Conservation (phyloP, 495 filamentous ascomycete genomes). For the Pseudoneurospora amorphoporcata region DNA sequence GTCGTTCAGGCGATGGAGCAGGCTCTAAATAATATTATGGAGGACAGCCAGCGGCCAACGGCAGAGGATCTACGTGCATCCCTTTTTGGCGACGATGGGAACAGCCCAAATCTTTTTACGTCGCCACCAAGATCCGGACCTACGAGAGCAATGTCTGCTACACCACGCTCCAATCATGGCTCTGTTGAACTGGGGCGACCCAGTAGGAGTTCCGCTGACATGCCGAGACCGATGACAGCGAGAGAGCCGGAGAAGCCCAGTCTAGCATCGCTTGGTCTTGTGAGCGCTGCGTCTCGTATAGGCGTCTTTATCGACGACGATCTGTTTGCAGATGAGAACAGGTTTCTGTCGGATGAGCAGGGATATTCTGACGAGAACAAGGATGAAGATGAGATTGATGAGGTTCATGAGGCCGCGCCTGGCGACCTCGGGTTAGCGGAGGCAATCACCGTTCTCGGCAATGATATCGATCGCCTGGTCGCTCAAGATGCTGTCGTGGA, state of each 20-base stretch:
- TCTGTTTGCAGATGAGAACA: constrained; percentile 84
- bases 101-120: constrained; percentile 34
- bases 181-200: constrained; percentile 44
- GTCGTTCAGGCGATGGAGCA: constrained; percentile 90
- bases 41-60: constrained; percentile 49
- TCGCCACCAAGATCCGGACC: constrained; percentile 39
- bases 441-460: constrained; percentile 72
- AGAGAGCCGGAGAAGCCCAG: constrained; percentile 65
- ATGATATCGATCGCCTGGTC: constrained; percentile 79
- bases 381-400: constrained; percentile 56
- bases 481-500: constrained; percentile 88
- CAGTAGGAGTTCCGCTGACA: constrained; percentile 49
- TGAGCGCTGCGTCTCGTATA: constrained; percentile 66
- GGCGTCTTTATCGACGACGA: constrained; percentile 91
- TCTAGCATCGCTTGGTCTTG: constrained; percentile 80
- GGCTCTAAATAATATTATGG: constrained; percentile 91
- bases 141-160: constrained; percentile 9
- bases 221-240: constrained; percentile 15
- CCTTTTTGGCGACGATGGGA: constrained; percentile 41
- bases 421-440: constrained; percentile 91
- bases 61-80: constrained; percentile 51
- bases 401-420: constrained; percentile 88
- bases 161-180: constrained; percentile 30
- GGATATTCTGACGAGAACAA: constrained; percentile 59
- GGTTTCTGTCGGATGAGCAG: constrained; percentile 74